Percentiles rank a stretch among this genome's conserved stretches.
Evolutionary conservation across 805 yeast genomes (phyloP).

Genomic region (Candida dajiaensis): DNA sequence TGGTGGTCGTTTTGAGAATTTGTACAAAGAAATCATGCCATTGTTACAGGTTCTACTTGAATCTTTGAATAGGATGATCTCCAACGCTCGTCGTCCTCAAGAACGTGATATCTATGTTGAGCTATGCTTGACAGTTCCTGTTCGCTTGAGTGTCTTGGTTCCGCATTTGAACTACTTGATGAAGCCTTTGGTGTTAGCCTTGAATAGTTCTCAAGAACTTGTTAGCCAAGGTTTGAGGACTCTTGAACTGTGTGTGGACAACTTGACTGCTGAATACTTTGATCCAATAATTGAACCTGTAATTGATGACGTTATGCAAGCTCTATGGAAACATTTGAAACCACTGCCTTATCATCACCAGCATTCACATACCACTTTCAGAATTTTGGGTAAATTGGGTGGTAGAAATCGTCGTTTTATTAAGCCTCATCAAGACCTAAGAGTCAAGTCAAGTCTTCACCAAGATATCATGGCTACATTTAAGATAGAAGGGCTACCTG

Average conservation of each 20-base stretch:
- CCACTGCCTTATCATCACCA: conserved; percentile 95
- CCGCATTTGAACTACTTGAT: conserved; percentile 87
- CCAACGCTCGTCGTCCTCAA: conserved; percentile 78
- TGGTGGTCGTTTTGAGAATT: conserved; percentile 91
- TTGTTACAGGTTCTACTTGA: conserved; percentile 81
- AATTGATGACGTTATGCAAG: conserved; percentile 87
- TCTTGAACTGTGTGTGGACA: conserved; percentile 91
- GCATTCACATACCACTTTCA: conserved; percentile 88
- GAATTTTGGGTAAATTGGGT: conserved; percentile 92
- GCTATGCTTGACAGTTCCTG: conserved; percentile 92
- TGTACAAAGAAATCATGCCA: conserved; percentile 91
- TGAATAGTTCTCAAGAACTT: conserved; percentile 85
- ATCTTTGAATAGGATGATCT: conserved; percentile 74
- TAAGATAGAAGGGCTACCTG: conserved; percentile 58
- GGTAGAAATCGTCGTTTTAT: conserved; percentile 90
- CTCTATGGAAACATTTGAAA: conserved; percentile 82
- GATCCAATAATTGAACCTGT: conserved; percentile 98
- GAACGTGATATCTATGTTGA: conserved; percentile 95
- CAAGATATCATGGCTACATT: conserved; percentile 68
- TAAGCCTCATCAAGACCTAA: conserved; percentile 65
- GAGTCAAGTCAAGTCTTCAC: conserved; percentile 45
- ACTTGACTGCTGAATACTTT: conserved; percentile 90
- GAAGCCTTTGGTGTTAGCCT: conserved; percentile 85
- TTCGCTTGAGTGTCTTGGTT: conserved; percentile 84
- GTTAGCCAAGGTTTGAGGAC: conserved; percentile 94